Base-by-base conservation (phyloP, 495 filamentous ascomycete species). In the Talaromyces trachyspermus region DNA sequence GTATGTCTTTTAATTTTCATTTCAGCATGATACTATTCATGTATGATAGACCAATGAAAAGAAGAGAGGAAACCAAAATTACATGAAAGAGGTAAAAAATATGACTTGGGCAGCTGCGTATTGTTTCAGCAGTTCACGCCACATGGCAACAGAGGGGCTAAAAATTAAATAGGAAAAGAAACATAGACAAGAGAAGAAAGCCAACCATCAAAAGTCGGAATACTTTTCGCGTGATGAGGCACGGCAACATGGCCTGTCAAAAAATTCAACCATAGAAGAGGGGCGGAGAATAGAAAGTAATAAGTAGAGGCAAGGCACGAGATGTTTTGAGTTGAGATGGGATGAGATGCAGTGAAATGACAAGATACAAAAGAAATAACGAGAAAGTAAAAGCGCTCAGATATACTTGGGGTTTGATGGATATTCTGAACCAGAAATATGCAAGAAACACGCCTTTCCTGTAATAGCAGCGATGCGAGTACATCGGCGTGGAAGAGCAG, bases 401-500 rank as follows among this genome's bases (percentile, higher is more conserved):
- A n/a, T 14, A n/a, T 42, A 42, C 23, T 42, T n/a, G 14, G 23
- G 20, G n/a, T n/a, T 26, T 14, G 17, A 40, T 17, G 19, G 39
- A 11, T 15, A 17, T 42, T 42, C 39, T 26, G 39, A 26, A 26
- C 10, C 11, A 4, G 23, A 14, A 24, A 26, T 26, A 42, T 24
- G 23, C 20, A 42, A 26, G 23, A 42, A 42, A 24, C n/a, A 26
- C 39, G 11, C 23, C 20, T 23, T 42, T 38, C 19, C 39, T 42
- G 19, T 42, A 8, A 18, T 38, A 38, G 22, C 33, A 37, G 20
- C 8, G 5, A 37, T 37, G 33, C 33, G 22, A 22, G n/a, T 22
- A 38, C 35, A 19, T n/a, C 35, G 35, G 18, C 35, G 18, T 38
- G 95, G 80, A 38, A 84, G 80, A 36, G 84, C 95, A 33, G 91